phyloP scores from a whole-genome alignment of 2,329 filamentous ascomycete species.

The Scleromitrula shiraiana region DNA sequence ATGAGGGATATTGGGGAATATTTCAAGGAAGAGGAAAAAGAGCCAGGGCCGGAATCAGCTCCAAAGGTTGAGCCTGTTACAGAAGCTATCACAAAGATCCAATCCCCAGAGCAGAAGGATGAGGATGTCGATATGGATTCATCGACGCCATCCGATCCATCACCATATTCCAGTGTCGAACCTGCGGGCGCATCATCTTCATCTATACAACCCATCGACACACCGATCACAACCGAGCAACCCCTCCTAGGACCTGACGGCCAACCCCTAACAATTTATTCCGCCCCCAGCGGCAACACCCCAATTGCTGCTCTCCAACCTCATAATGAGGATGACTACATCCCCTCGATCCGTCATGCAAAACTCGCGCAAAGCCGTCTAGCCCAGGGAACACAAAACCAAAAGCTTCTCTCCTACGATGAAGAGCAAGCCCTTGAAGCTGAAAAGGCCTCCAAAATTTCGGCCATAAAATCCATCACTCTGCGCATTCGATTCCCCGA shows the following conservation, averaged over 20 bases:
- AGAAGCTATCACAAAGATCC: conserved; percentile 14
- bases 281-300: conserved; percentile 64
- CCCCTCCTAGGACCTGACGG: conserved; percentile 26
- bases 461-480: conserved; percentile 58
- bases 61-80: conserved; percentile 13
- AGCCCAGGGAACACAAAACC: conserved; percentile 56
- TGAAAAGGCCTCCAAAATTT: conserved; percentile 56
- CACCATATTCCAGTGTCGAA: neutral
- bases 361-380: conserved; percentile 66
- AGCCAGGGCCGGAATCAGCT: conserved; percentile 11
- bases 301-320: conserved; percentile 64
- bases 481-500: conserved; percentile 86
- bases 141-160: neutral
- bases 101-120: conserved; percentile 7
- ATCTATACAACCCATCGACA: neutral
- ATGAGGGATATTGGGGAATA: conserved; percentile 73
- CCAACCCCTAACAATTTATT: conserved; percentile 62
- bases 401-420: conserved; percentile 70
- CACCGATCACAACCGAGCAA: conserved; percentile 3
- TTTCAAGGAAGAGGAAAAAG: conserved; percentile 42
- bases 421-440: conserved; percentile 66
- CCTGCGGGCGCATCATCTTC: neutral
- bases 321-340: conserved; percentile 67
- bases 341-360: conserved; percentile 67
- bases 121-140: conserved; percentile 11